Base-by-base conservation (phyloP, 495 filamentous ascomycete species). In the Neurospora pannonica region DNA sequence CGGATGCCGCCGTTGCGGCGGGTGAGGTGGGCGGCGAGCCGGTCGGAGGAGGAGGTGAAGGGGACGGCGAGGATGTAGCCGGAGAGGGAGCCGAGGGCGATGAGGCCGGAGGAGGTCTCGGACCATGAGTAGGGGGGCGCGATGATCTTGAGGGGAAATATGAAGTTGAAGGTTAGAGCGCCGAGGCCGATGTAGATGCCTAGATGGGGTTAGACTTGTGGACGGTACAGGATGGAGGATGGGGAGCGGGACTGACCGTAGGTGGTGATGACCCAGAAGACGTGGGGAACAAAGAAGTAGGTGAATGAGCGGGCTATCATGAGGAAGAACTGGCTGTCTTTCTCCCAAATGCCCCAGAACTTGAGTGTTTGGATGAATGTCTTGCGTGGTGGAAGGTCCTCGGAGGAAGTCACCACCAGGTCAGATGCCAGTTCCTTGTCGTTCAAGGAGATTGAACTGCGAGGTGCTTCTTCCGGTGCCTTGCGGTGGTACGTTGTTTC, bases 241-340 rank as follows among this genome's bases (percentile, higher is more conserved):
- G 43, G 42, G 69, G 36, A 39, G 43, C 17, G n/a, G n/a, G 24
- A 76, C 81, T 75, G n/a, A 83, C 83, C 84, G 77, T 87, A 87
- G 28, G 86, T 88, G 38, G 86, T 86, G 38, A 90, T 84, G 5
- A 90, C 88, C 88, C 88, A 90, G 62, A 90, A 81, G 0, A 88
- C 87, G 60, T 86, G 86, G 2, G 88, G 88, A 0, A 90, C 87
- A 13, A 88, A 76, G 72, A 89, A 89, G 73, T 89, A 90, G 13
- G 86, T 86, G 72, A 89, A 90, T 0, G 86, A 87, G 3, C 87
- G 83, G 1, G 83, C 70, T 48, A 88, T 89, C 72, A 86, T 89
- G 70, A 83, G 81, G 79, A 89, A 88, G 76, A 89, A 89, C 21
- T 86, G 81, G 1, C 85, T 80, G 34, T 89, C 82, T n/a, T 82